Base-by-base conservation (phyloP, 306 rosid genomes). In the Lotus japonicus region DNA sequence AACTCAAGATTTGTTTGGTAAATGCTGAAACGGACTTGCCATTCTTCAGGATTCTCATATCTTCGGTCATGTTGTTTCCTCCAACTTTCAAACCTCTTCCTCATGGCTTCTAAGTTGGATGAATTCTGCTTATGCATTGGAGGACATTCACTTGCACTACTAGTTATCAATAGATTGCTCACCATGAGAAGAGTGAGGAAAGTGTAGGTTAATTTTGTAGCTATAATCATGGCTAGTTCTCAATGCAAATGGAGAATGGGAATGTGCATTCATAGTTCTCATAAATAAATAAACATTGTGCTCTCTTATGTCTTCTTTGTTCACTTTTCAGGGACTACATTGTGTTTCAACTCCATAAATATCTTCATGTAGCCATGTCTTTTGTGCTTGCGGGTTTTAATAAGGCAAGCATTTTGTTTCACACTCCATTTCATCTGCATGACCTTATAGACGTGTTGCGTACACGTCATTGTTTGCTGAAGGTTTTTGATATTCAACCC, bases 31-130 rank as follows among this genome's bases (percentile, higher is more conserved):
- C 88, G 85, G 33, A 43, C 73, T 44, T 77, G 82, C 76, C 75
- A 17, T 75, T 91, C 91, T 23, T 80, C 91, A 23, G 17, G 39
- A 23, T 55, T 77, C 50, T 46, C 55, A 70, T 86, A 86, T 16
- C 9, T 28, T 57, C 70, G 67, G 28, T 68, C 82, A 38, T 85
- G 19, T 66, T 39, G 60, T 67, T 18, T 54, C 16, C 56, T 35
- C 97, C 97, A 88, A 45, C 48, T 71, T 42, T 80, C 79, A 61
- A 76, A 91, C 74, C 89, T 84, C 65, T 75, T 58, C 83, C 9
- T 80, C 75, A 82, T 63, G 50, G 51, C 77, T 56, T 31, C 3
- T 14, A 50, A 6, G 12, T 69, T 45, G 58, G 67, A 16, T 46
- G 43, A 53, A 17, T 2, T 50, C 9, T 61, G 44, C 59, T 35